Conservation (phyloP, 139 green algal species). For the Dunaliella primolecta region DNA sequence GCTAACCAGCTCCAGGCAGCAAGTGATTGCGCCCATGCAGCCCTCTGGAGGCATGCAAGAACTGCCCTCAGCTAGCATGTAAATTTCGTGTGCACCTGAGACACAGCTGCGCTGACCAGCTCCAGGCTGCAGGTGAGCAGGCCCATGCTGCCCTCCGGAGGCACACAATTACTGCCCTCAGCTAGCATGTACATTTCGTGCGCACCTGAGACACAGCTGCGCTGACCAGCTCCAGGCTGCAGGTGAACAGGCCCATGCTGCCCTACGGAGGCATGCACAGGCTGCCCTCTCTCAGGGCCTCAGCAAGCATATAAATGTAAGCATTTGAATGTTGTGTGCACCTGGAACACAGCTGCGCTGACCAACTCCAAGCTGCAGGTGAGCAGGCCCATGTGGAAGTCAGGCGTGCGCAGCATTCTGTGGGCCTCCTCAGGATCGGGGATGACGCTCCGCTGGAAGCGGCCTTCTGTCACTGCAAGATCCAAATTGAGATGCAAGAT, state of each 20-base stretch:
- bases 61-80: not conserved
- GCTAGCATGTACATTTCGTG: no score
- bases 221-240: no score
- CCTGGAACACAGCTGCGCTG: not conserved
- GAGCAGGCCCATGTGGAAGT: conserved; percentile 8
- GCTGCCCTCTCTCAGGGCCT: not conserved
- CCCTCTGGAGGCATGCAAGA: not conserved
- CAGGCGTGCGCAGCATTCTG: conserved; percentile 2
- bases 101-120: no score
- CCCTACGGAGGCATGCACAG: not conserved
- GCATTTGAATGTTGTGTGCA: not conserved
- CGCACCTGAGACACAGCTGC: no score
- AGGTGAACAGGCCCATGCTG: no score
- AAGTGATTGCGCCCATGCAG: no score
- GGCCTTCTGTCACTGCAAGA: not conserved
- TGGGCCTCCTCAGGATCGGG: not conserved
- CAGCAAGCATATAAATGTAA: no score
- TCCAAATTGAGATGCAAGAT: not conserved
- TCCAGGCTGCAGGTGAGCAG: no score
- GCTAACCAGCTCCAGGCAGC: no score
- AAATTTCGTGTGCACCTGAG: not conserved
- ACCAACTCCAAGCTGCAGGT: not conserved
- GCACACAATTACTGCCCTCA: no score
- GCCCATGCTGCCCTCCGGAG: no score
- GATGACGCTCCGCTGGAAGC: not conserved